Percentiles rank a stretch among this genome's conserved stretches.
phyloP scores from a whole-genome alignment of 2,329 filamentous ascomycete genomes.

The Claviceps maximensis region DNA sequence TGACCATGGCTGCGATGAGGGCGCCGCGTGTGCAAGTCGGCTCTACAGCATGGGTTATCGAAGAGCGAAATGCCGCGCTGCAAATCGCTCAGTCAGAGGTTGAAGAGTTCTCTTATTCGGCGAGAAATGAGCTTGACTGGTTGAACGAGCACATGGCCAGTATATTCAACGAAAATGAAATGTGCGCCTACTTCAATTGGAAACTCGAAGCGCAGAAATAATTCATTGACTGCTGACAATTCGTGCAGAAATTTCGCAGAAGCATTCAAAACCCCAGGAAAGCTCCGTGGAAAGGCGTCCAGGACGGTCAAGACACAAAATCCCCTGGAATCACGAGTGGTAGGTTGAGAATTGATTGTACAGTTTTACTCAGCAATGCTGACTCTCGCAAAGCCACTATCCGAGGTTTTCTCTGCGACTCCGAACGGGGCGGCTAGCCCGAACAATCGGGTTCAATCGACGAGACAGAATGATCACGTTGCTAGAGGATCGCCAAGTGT shows the following conservation, averaged over 20 bases:
- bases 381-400: constrained; percentile 37
- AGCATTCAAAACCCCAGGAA: constrained; percentile 89
- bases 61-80: constrained; percentile 67
- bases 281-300: constrained; percentile 69
- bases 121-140: constrained; percentile 92
- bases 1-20: constrained; percentile 32
- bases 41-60: constrained; percentile 70
- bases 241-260: constrained; percentile 68
- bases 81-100: constrained; percentile 68
- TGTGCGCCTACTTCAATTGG: constrained; percentile 39
- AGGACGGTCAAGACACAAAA: constrained; percentile 52
- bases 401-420: constrained; percentile 43
- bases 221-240: constrained; percentile 6
- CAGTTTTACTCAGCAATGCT: constrained; percentile 8
- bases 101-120: constrained; percentile 87
- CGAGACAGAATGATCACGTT: constrained; percentile 46
- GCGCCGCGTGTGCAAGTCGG: constrained; percentile 57
- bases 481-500: constrained; percentile 20
- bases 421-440: constrained; percentile 41
- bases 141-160: constrained; percentile 97
- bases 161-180: constrained; percentile 74
- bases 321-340: constrained; percentile 45
- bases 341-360: constrained; percentile 28
- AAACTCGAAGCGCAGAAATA: not conserved
- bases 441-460: constrained; percentile 36